Conservation (phyloP, 2,329 filamentous ascomycete genomes). For the Blastomyces percursus region DNA sequence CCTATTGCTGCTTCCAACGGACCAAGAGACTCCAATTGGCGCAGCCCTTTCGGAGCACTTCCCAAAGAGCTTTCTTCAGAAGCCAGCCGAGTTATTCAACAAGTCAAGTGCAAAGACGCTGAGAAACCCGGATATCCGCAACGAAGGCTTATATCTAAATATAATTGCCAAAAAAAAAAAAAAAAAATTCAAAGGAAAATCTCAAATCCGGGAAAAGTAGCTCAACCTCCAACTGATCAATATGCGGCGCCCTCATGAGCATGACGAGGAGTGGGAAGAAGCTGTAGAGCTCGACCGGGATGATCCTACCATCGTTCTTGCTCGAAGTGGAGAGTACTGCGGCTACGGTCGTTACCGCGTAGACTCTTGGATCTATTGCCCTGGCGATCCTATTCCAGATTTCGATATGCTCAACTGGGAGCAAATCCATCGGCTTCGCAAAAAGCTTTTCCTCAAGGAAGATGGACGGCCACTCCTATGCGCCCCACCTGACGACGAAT, state of each 20-base stretch:
- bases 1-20: background rate
- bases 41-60: background rate
- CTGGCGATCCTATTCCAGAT: slow-evolving; percentile 1
- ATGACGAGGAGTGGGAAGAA: background rate
- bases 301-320: background rate
- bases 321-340: slow-evolving; percentile 1
- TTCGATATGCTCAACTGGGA: slow-evolving; percentile 1
- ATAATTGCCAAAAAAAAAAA: too few species aligned
- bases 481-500: background rate
- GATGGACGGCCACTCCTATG: background rate
- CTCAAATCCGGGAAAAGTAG: too few species aligned
- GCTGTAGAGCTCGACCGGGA: background rate
- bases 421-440: slow-evolving; percentile 7
- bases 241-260: background rate
- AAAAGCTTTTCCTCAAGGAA: background rate
- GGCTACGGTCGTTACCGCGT: background rate
- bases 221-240: background rate
- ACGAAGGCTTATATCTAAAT: background rate
- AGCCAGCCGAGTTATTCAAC: background rate
- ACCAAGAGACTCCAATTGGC: background rate
- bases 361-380: background rate
- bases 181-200: background rate
- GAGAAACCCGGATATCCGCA: background rate
- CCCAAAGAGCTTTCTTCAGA: background rate
- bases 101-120: background rate